These are phyloP conservation scores for Gracilaria domingensis DNA, from an alignment of 23 red algal species.

Conservation along the genomic window DNA sequence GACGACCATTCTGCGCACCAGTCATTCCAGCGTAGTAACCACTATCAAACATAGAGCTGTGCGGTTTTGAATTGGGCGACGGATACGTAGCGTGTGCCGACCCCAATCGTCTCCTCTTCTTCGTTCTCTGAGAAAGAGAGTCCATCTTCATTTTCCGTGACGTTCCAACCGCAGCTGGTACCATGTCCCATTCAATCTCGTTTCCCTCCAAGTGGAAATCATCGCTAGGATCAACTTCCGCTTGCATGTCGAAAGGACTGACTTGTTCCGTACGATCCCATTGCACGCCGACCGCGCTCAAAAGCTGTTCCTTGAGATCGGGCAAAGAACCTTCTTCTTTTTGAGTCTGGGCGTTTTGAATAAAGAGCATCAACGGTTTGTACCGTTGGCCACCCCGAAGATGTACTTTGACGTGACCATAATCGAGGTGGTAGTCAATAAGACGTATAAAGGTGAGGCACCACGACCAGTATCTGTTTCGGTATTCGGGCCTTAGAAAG, in stretches of 20 bases:
- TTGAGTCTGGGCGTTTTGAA: slow-evolving; percentile 18
- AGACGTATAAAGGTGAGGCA: slow-evolving; percentile 26
- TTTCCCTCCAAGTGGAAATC: not conserved
- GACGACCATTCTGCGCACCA: not conserved
- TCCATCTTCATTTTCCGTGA: not conserved
- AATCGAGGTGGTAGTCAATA: slow-evolving; percentile 47
- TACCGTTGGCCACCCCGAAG: not conserved
- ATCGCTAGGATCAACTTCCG: not conserved
- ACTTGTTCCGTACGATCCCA: not conserved
- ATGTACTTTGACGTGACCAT: slow-evolving; percentile 40
- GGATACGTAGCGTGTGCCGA: not conserved
- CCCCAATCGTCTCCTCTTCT: not conserved
- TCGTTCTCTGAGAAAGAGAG: not conserved
- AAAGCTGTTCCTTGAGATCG: slow-evolving; percentile 16
- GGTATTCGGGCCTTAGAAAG: slow-evolving; percentile 47
- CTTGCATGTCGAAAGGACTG: not conserved
- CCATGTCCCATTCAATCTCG: not conserved
- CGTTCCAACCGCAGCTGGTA: not conserved
- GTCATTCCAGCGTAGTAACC: slow-evolving; percentile 14
- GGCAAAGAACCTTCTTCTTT: slow-evolving; percentile 29
- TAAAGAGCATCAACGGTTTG: slow-evolving; percentile 28
- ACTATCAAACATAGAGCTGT: slow-evolving; percentile 4
- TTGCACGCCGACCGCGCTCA: slow-evolving; percentile 30
- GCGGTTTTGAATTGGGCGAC: not conserved
- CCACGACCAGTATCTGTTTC: slow-evolving; percentile 56